Percentiles rank a stretch among this genome's conserved stretches.
Evolutionary conservation across 164 flowering plant species (phyloP).

Genomic region (Cinnamomum chago): DNA sequence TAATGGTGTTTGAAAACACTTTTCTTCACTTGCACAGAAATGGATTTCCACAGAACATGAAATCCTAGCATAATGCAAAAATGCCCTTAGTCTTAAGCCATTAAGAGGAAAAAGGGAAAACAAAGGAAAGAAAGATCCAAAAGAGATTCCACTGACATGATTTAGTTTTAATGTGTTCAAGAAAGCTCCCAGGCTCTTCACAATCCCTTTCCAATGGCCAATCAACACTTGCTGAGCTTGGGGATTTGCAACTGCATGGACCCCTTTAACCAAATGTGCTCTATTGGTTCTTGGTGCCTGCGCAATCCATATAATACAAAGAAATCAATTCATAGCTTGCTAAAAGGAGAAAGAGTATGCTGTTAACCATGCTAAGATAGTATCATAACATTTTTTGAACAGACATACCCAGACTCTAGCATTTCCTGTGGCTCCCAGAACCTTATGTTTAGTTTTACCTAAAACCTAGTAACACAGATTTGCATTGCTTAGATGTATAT

Average conservation of each 20-base stretch:
- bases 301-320: conserved; percentile 5
- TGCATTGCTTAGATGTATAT: background rate
- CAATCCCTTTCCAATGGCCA: conserved; percentile 99
- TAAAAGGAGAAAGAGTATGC: background rate
- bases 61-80: too few species aligned
- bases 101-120: conserved; percentile 4
- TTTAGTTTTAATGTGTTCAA: conserved; percentile 75
- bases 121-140: background rate
- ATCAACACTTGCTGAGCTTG: conserved; percentile 89
- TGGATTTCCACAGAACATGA: too few species aligned
- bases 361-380: background rate
- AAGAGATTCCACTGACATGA: conserved; percentile 53
- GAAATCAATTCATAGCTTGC: background rate
- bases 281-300: conserved; percentile 98
- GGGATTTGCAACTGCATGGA: conserved; percentile 71
- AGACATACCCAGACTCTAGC: background rate
- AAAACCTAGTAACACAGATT: background rate
- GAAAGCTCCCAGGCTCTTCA: conserved; percentile 82
- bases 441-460: background rate
- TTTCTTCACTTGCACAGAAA: too few species aligned
- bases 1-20: too few species aligned
- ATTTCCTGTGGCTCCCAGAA: background rate
- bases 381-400: too few species aligned
- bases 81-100: background rate
- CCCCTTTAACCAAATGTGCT: conserved; percentile 91